phyloP scores from a whole-genome alignment of 2,329 filamentous ascomycete species.

The Aaosphaeria arxii region DNA sequence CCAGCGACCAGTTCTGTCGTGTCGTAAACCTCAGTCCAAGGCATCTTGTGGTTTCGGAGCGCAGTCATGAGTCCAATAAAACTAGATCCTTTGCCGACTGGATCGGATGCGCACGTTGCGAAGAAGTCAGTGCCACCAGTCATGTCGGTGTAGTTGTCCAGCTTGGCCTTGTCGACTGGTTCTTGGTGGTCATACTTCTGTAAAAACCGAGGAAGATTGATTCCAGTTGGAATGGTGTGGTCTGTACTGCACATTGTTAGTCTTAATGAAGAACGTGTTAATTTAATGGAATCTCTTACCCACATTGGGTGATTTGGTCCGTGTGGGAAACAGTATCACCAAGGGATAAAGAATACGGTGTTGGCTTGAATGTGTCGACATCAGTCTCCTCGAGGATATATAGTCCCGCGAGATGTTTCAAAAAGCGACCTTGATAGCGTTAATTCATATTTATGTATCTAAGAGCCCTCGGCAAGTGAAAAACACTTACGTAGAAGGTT shows the following conservation, averaged over 20 bases:
- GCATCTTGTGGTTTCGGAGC: constrained; percentile 6
- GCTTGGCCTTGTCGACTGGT: constrained; percentile 5
- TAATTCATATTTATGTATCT: neutral
- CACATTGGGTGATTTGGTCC: constrained; percentile 4
- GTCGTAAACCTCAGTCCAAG: constrained; percentile 9
- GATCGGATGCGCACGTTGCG: constrained; percentile 5
- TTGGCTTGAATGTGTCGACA: constrained; percentile 4
- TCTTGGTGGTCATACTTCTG: constrained; percentile 4
- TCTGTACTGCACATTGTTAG: constrained; percentile 1
- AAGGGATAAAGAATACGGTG: constrained; percentile 2
- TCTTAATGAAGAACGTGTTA: neutral
- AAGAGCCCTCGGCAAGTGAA: no score
- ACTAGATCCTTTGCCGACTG: constrained; percentile 2
- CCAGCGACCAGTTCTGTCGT: constrained; percentile 1
- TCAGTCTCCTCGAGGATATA: constrained; percentile 3
- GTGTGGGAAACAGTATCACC: constrained; percentile 3
- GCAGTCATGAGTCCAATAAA: constrained; percentile 7
- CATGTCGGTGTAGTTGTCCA: constrained; percentile 8
- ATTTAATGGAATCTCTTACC: constrained; percentile 1
- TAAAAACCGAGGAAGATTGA: constrained; percentile 4
- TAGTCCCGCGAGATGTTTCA: constrained; percentile 2
- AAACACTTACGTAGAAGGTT: neutral
- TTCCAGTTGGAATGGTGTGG: constrained; percentile 6
- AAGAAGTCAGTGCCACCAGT: constrained; percentile 6
- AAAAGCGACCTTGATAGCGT: constrained; percentile 1